These are phyloP conservation scores for Parietaria judaica DNA, from an alignment of 306 rosid species.

Conservation along the genomic window DNA sequence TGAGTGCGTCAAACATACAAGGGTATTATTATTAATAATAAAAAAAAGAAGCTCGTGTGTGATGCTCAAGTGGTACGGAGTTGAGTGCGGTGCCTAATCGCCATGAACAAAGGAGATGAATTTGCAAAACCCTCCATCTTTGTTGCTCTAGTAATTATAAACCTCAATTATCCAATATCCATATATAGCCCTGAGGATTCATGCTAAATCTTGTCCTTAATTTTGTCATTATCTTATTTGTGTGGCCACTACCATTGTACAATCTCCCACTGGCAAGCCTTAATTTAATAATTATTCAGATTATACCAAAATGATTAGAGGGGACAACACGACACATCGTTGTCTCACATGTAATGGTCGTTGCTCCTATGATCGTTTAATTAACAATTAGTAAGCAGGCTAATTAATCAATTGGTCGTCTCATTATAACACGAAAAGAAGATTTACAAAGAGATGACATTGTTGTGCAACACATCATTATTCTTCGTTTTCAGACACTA, in stretches of 20 bases:
- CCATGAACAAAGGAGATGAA: slow-evolving; percentile 5
- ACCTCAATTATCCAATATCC: slow-evolving; percentile 17
- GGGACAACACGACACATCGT: slow-evolving; percentile 27
- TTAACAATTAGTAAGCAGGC: too few species aligned
- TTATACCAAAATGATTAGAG: slow-evolving; percentile 17
- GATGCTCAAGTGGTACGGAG: slow-evolving; percentile 10
- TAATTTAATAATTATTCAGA: slow-evolving; percentile 1
- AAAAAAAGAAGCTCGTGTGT: too few species aligned
- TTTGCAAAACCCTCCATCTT: neutral
- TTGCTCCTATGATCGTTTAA: too few species aligned
- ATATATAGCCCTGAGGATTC: neutral
- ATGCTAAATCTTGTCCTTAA: slow-evolving; percentile 24
- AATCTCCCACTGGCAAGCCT: slow-evolving; percentile 26
- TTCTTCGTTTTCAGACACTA: too few species aligned
- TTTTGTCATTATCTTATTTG: neutral
- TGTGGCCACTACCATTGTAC: too few species aligned
- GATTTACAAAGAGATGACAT: too few species aligned
- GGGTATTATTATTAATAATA: too few species aligned
- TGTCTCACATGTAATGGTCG: slow-evolving; percentile 3
- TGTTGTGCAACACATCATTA: too few species aligned
- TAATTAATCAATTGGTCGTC: too few species aligned
- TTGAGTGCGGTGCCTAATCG: neutral
- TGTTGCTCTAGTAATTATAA: slow-evolving; percentile 3
- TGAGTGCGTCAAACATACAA: too few species aligned
- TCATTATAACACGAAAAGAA: too few species aligned